Percentiles rank a stretch among this genome's conserved stretches.
Evolutionary conservation across 345 rosid species (phyloP).

Genomic region (Eucalyptus regnans): DNA sequence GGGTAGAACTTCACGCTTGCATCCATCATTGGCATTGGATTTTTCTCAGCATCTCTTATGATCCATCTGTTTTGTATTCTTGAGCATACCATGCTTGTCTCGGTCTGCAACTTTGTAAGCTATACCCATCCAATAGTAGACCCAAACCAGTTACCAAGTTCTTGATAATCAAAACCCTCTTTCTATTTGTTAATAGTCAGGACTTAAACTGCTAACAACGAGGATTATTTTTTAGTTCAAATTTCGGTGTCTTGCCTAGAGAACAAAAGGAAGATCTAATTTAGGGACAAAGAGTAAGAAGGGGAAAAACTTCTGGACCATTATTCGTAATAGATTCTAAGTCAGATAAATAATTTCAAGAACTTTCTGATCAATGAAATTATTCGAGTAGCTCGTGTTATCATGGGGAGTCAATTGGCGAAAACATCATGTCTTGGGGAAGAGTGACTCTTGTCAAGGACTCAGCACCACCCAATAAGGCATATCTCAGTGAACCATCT

Average conservation of each 20-base stretch:
- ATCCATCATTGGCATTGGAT: not conserved
- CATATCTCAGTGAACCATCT: not conserved
- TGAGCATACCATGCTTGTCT: not conserved
- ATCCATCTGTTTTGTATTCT: not conserved
- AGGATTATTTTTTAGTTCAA: not conserved
- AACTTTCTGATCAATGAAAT: not conserved
- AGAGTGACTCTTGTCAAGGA: not conserved
- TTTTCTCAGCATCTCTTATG: not conserved
- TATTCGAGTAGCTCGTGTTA: not conserved
- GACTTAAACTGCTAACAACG: not conserved
- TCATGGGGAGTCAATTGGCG: not conserved
- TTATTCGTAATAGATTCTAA: not conserved
- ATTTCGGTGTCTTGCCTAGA: not conserved
- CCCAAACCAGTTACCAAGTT: not conserved
- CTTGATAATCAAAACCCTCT: not conserved
- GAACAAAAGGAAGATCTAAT: not conserved
- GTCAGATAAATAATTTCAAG: not conserved
- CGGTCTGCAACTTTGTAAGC: not conserved
- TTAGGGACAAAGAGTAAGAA: accelerated
- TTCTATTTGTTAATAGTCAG: not conserved
- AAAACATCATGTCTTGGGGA: not conserved
- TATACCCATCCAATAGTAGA: not conserved
- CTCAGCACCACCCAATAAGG: not conserved
- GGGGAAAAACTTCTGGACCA: not conserved
- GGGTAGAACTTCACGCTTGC: not conserved